These are phyloP conservation scores for Chenopodium berlandieri DNA, from an alignment of 148 eudicot species.

Conservation along the genomic window DNA sequence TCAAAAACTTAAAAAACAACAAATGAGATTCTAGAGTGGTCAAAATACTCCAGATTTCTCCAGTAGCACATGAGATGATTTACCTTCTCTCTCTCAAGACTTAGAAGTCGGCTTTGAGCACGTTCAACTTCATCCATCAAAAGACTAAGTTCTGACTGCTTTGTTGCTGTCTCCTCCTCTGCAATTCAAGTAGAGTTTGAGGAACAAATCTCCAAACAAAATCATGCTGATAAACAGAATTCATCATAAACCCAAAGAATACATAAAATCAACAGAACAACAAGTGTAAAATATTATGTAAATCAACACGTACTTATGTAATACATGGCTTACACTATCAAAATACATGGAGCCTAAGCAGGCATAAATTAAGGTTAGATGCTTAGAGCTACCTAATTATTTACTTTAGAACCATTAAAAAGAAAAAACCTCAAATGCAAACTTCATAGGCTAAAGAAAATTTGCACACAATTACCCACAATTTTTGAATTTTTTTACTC, in stretches of 20 bases:
- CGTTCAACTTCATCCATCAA: constrained; percentile 99
- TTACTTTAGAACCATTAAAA: background rate
- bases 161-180: constrained; percentile 94
- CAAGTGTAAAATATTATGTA: background rate
- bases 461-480: background rate
- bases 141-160: constrained; percentile 90
- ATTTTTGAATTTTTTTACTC: background rate
- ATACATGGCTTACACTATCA: background rate
- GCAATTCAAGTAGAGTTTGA: constrained; percentile 28
- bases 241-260: background rate
- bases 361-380: background rate
- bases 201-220: constrained; percentile 8
- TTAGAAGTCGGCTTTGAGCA: constrained; percentile 89
- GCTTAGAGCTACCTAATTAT: too few species aligned
- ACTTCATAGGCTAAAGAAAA: background rate
- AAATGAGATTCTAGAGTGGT: background rate
- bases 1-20: background rate
- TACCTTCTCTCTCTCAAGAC: constrained; percentile 98
- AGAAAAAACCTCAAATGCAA: background rate
- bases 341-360: background rate
- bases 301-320: background rate
- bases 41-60: constrained; percentile 8
- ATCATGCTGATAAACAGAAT: background rate
- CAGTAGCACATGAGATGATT: background rate
- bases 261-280: background rate